Base-by-base conservation (phyloP, 2,329 filamentous ascomycete species). In the Malbranchea cinnamomea region DNA sequence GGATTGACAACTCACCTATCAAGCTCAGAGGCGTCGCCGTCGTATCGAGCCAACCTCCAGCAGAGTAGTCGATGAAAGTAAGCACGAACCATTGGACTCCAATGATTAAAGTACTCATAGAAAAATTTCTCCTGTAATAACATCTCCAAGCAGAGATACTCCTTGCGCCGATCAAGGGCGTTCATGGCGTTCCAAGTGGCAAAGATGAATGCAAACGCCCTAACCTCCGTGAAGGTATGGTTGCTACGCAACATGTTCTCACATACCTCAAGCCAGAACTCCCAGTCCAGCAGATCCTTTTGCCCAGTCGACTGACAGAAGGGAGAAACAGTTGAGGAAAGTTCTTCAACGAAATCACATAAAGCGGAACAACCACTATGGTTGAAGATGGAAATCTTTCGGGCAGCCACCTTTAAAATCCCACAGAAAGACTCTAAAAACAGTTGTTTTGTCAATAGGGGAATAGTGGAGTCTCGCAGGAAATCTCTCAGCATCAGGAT, bases 51-150 rank as follows among this genome's bases (percentile, higher is more conserved):
- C 27, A 94, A 62, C 36, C 84, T 72, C 85, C 85, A 94, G 54
- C 83, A 92, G 13, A 93, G 56, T 28, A 94, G 59, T 26, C 85
- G 80, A 69, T 92, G 89, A 49, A 78, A 94, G 52, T 93, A 94
- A 9, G 83, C 78, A 37, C 85, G 71, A 13, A 93, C 82, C 85
- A 93, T 92, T 0, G 85, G 83, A 46, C 82, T 92, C 84, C 85
- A 93, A 46, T 93, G 83, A 47, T 79, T 87, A 57, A 93, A 94
- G 37, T 83, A 74, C 37, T 71, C 72, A 46, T 80, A 73, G 49
- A 93, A 93, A 2, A 78, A 68, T 15, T 74, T 65, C 31, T 79
- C 74, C 5, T 74, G 68, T 8, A 94, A 59, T 22, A 94, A 57
- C 62, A 89, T 85, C 13, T 74, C 71, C 16, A 78, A 45, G 48